phyloP scores from a whole-genome alignment of 2,329 filamentous ascomycete species.

The Alternaria sp. region DNA sequence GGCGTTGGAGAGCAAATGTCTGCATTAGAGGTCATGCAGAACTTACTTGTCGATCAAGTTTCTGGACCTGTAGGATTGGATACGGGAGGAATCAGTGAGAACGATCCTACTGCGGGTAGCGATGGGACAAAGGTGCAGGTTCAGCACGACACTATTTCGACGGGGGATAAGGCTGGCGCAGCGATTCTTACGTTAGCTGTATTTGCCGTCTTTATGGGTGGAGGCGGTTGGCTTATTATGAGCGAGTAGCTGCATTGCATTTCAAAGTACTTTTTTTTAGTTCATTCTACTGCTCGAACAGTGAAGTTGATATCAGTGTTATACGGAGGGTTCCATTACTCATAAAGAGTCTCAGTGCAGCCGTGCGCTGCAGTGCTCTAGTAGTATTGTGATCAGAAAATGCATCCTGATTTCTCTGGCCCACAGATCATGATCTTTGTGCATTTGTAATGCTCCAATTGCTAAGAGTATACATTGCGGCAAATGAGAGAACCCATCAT shows the following conservation, averaged over 20 bases:
- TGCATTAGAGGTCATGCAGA: conserved; percentile 63
- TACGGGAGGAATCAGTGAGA: conserved; percentile 62
- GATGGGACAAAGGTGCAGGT: conserved; percentile 38
- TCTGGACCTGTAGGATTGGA: conserved; percentile 55
- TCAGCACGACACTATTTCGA: conserved; percentile 55
- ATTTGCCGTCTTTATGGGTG: conserved; percentile 62
- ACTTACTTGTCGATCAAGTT: conserved; percentile 50
- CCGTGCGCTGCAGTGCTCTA: background rate
- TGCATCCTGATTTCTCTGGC: background rate
- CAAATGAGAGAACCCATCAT: background rate
- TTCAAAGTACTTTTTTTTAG: background rate
- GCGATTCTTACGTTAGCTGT: conserved; percentile 68
- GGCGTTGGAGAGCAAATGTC: conserved; percentile 68
- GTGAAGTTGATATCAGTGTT: background rate
- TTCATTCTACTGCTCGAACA: background rate
- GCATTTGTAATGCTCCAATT: conserved; percentile 5
- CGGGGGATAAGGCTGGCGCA: conserved; percentile 72
- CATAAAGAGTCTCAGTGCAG: background rate
- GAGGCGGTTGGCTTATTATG: conserved; percentile 61
- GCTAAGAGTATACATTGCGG: background rate
- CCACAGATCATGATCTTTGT: background rate
- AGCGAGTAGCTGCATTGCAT: conserved; percentile 18
- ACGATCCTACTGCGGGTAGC: conserved; percentile 54
- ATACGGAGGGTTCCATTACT: background rate
- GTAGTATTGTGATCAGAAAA: background rate